Percentiles rank a stretch among this genome's conserved stretches.
Evolutionary conservation across 164 flowering plant species (phyloP).

Genomic region (Stephania japonica): DNA sequence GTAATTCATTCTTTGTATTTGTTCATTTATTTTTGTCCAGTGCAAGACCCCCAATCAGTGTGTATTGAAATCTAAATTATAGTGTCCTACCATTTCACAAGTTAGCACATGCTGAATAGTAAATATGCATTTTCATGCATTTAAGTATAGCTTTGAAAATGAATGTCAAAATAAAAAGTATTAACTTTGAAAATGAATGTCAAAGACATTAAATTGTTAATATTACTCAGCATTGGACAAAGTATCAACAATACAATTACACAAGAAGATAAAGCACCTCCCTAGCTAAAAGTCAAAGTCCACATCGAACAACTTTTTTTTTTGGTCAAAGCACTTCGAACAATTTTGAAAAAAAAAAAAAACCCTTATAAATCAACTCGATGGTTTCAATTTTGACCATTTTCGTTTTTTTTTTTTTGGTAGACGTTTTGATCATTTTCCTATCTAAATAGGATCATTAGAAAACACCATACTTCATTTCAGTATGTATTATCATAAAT

Average conservation of each 20-base stretch:
- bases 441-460: not conserved
- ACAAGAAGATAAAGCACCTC: not conserved
- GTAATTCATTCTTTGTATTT: not conserved
- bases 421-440: not conserved
- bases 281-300: not conserved
- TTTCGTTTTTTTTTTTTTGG: not conserved
- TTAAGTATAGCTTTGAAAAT: not conserved
- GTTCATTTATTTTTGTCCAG: not conserved
- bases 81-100: not conserved
- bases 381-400: not conserved
- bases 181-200: not conserved
- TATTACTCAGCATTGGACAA: not conserved
- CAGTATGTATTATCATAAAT: not conserved
- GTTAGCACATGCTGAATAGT: not conserved
- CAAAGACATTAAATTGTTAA: not conserved
- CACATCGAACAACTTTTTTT: not conserved
- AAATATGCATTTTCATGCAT: not conserved
- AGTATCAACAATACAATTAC: not conserved
- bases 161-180: not conserved
- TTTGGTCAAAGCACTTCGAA: too few species aligned
- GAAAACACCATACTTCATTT: too few species aligned
- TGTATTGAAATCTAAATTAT: not conserved
- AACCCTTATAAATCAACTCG: not conserved
- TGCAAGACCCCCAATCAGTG: not conserved
- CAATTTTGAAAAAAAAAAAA: not conserved